Evolutionary conservation across 2,329 filamentous ascomycete genomes (phyloP), one percentile per base, ranked within the genome.

Genomic region (Epichloe amarillans): DNA sequence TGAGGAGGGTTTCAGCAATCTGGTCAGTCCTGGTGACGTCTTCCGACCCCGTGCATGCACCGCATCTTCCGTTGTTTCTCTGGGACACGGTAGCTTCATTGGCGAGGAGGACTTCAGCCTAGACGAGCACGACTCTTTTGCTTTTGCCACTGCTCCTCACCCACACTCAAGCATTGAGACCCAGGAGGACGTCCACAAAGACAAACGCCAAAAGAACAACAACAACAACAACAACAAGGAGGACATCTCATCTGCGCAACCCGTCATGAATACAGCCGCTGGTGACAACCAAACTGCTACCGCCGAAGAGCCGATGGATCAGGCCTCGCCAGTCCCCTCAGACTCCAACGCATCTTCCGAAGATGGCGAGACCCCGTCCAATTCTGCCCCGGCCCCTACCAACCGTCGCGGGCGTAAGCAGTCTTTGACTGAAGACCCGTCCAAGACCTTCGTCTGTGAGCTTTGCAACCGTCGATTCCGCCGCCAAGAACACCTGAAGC

Each of bases 381-480:
- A 64, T 52, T 58, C 68, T 57, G 43, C 70, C 1, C 71, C 76
- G 3, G 71, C 74, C 8, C 84, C 85, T 10, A 80, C 86, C 59
- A 95, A 88, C 70, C 90, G 93, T 57, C 90, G 93, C 53, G 93
- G 93, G 53, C 90, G 93, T 69, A 98, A 98, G 82, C 93, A 98
- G 73, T 97, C 93, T 1, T 72, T 97, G 60, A 97, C 93, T 5
- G 93, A 97, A 64, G 93, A 98, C 62, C 93, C 93, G 1, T 94
- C 88, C 62, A 98, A 98, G 83, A 96, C 90, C 0, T 98, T 97
- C 57, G 88, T 95, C 54, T 98, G 93, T 73, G 89, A 90, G 51
- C 79, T 96, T 21, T 98, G 93, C 83, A 91, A 88, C 62, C 89
- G 93, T 57, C 88, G 93, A 54, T 98, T 98, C 84, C 86, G 93